phyloP scores from a whole-genome alignment of 345 rosid species.

The Gossypium stocksii region DNA sequence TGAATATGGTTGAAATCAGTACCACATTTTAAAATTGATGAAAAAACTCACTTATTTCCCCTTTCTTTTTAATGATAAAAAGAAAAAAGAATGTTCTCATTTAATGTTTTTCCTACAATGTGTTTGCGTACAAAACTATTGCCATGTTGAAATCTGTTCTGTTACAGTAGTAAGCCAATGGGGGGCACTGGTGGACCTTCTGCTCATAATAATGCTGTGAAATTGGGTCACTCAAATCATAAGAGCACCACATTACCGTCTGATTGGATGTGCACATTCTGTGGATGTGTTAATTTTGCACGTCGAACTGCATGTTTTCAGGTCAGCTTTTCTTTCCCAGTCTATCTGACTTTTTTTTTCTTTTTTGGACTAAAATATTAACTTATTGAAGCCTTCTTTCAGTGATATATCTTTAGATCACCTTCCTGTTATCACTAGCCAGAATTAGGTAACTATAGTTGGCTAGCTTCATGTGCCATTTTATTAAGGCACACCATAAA shows the following conservation, averaged over 20 bases:
- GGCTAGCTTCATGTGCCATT: slow-evolving; percentile 5
- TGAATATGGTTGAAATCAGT: not conserved
- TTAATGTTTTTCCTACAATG: not conserved
- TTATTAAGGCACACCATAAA: not conserved
- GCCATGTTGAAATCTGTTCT: slow-evolving; percentile 23
- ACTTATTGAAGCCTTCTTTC: not conserved
- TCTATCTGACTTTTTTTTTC: not conserved
- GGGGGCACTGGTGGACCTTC: slow-evolving; percentile 61
- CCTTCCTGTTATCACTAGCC: not conserved
- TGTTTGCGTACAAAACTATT: slow-evolving; percentile 19
- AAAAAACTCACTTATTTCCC: not conserved
- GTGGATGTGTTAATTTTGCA: slow-evolving; percentile 96
- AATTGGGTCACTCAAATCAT: slow-evolving; percentile 49
- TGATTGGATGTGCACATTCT: slow-evolving; percentile 94
- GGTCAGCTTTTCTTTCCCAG: slow-evolving; percentile 37
- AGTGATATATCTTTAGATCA: not conserved
- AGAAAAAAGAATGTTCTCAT: not conserved
- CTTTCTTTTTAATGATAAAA: not conserved
- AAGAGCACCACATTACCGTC: slow-evolving; percentile 59
- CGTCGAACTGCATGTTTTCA: slow-evolving; percentile 94
- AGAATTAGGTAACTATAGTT: not conserved
- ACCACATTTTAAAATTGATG: not conserved
- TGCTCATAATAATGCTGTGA: slow-evolving; percentile 55
- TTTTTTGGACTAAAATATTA: not conserved
- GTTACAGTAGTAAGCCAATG: slow-evolving; percentile 86